These are phyloP conservation scores for Kernera saxatilis DNA, from an alignment of 345 rosid genomes.

Conservation along the genomic window DNA sequence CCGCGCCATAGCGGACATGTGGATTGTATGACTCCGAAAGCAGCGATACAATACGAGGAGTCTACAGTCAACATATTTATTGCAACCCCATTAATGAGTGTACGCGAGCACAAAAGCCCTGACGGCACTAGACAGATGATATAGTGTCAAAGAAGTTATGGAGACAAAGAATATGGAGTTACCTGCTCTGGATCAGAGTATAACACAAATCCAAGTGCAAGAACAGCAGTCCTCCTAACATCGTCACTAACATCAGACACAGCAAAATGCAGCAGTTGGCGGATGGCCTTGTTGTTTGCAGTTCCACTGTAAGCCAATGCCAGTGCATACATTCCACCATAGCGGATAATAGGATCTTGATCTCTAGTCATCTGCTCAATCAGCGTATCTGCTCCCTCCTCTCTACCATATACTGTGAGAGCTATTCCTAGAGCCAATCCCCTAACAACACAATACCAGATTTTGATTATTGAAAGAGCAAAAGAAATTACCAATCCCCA, in stretches of 20 bases:
- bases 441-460: constrained; percentile 35
- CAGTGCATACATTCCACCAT: constrained; percentile 96
- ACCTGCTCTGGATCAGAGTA: constrained; percentile 94
- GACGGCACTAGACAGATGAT: background rate
- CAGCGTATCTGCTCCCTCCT: constrained; percentile 93
- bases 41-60: constrained; percentile 89
- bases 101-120: background rate
- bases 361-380: constrained; percentile 97
- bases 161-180: background rate
- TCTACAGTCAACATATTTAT: constrained; percentile 44
- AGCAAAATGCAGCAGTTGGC: constrained; percentile 91
- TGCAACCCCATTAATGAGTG: background rate
- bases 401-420: constrained; percentile 92
- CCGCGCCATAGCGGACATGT: constrained; percentile 97
- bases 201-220: constrained; percentile 91
- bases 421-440: constrained; percentile 93
- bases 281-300: constrained; percentile 94
- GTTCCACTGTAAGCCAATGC: constrained; percentile 95
- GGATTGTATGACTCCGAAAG: constrained; percentile 94
- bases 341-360: constrained; percentile 92
- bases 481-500: background rate
- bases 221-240: constrained; percentile 95
- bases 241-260: constrained; percentile 95
- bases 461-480: background rate
- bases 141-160: background rate